Evolutionary conservation across 192 early-diverging fungal genomes (phyloP), one percentile per base, ranked within the genome.

Genomic region (Oehlia diaphana): DNA sequence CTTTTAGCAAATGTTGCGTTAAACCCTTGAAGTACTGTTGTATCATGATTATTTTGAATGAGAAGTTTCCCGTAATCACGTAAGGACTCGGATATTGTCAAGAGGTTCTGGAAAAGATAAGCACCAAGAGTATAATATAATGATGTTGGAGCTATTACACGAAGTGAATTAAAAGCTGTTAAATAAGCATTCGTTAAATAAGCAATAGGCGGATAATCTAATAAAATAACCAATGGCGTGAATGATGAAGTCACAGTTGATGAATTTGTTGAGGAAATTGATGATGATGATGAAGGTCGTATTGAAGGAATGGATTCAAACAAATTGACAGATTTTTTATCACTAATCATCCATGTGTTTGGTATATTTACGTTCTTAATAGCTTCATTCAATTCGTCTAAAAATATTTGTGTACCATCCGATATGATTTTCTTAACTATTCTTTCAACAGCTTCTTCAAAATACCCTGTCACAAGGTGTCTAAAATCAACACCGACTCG

Each of bases 401-500:
- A 28, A 76, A 89, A 90, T 16, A 85, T 84, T 33, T 79, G 75
- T 7, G 87, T 81, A 4, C 91, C 91, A 42, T 86, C 76, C 23
- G 83, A 82, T 9, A 92, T 88, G 19, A 82, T 77, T 50, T 82
- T 80, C 39, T 80, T 69, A 16, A 94, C 86, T 37, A 93, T 83
- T 19, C 83, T 79, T 35, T 87, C 81, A 53, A 93, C 83, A 2
- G 91, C 88, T 31, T 88, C 82, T 63, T 94, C 92, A 79, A 94
- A 94, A 37, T 87, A 72, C 5, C 80, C 76, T 16, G 87, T 88
- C 47, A 92, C 85, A 10, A 92, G 63, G 6, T 84, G 87, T 39
- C 95, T 86, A 72, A 95, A 92, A 82, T 96, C 95, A 28, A 92
- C 82, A 3, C 95, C 95, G 53, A 94, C 90, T 31, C 93, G 83